These are phyloP conservation scores for Pichia sp. DNA, from an alignment of 1,139 yeast species.

Conservation along the genomic window DNA sequence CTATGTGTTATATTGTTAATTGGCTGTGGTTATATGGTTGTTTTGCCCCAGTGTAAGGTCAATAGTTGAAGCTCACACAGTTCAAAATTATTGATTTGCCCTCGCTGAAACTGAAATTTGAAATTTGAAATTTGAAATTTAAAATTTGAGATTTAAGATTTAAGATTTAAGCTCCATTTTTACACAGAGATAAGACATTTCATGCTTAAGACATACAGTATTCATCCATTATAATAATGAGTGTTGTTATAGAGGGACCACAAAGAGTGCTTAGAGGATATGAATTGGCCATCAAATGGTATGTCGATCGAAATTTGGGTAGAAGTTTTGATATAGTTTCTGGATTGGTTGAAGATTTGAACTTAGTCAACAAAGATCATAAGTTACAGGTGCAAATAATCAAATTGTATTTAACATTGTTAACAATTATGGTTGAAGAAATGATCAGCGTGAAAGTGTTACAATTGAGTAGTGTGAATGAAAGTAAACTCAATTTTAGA, in stretches of 20 bases:
- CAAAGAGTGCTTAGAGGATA: background rate
- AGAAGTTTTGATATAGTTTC: slow-evolving; percentile 1
- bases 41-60: background rate
- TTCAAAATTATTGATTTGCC: background rate
- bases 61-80: too few relatives aligned
- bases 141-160: too few relatives aligned
- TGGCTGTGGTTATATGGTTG: background rate
- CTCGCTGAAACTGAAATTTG: background rate
- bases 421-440: slow-evolving; percentile 2
- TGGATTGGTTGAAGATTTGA: slow-evolving; percentile 2
- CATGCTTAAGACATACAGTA: too few relatives aligned
- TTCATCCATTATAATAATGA: background rate
- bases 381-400: background rate
- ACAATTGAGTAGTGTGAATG: background rate
- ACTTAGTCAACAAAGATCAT: background rate
- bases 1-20: background rate
- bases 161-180: too few relatives aligned
- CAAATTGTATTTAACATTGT: slow-evolving; percentile 2
- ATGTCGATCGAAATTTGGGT: slow-evolving; percentile 1
- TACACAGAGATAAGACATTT: too few relatives aligned
- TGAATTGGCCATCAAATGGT: background rate
- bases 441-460: slow-evolving; percentile 1
- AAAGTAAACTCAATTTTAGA: slow-evolving; percentile 1
- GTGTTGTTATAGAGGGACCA: background rate
- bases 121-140: background rate